Conservation (phyloP, 83 land plant species). For the Picea mariana region DNA sequence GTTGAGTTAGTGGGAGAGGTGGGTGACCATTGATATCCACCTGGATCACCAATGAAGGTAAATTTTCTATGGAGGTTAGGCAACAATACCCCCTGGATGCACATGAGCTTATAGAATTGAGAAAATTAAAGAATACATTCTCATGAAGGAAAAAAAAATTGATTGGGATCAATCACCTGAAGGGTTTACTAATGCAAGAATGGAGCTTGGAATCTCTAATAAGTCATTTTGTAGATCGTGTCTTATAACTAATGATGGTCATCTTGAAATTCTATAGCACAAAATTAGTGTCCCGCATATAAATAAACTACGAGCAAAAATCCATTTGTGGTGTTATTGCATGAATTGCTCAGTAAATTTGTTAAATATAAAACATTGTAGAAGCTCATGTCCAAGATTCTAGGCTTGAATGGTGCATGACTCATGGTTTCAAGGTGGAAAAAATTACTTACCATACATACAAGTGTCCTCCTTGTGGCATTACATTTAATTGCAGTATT, state of each 20-base stretch:
- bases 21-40: too few species aligned
- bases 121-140: too few species aligned
- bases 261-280: not conserved
- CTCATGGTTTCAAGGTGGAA: not conserved
- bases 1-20: too few species aligned
- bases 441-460: not conserved
- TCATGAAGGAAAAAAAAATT: too few species aligned
- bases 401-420: not conserved
- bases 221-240: not conserved
- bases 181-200: too few species aligned
- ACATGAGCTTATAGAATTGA: too few species aligned
- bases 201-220: not conserved
- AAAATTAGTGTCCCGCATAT: not conserved
- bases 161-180: too few species aligned
- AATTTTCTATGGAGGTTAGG: too few species aligned
- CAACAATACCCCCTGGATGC: too few species aligned
- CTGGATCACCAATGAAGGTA: too few species aligned
- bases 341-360: not conserved
- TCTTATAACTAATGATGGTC: not conserved
- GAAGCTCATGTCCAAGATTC: constrained; percentile 7
- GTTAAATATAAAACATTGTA: not conserved
- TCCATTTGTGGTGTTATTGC: not conserved
- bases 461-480: constrained; percentile 2
- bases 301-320: not conserved
- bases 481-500: not conserved